Conservation (phyloP, 2,329 filamentous ascomycete genomes). For the Botrytis squamosa region DNA sequence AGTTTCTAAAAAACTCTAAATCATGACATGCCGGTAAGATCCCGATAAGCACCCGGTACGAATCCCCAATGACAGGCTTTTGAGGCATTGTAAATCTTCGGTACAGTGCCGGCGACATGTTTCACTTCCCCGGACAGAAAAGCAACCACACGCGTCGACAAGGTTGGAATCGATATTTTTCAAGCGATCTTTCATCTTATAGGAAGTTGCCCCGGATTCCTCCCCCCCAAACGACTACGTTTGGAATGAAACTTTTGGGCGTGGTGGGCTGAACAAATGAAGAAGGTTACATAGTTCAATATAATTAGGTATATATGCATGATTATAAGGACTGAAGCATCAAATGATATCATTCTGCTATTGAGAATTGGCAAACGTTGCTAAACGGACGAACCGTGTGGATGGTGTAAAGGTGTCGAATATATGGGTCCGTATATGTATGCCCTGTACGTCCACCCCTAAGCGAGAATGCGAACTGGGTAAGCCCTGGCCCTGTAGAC, state of each 20-base stretch:
- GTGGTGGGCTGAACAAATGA: not conserved
- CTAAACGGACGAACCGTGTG: not conserved
- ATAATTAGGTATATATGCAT: not conserved
- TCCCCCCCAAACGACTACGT: not conserved
- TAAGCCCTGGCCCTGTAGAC: not conserved
- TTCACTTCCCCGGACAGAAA: constrained; percentile 12
- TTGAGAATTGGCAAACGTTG: not conserved
- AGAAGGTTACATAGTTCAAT: not conserved
- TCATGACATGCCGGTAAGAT: not conserved
- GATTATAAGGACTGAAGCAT: not conserved
- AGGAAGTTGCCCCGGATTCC: not conserved
- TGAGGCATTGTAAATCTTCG: not conserved
- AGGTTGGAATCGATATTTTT: constrained; percentile 7
- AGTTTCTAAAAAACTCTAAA: not conserved
- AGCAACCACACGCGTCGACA: not conserved
- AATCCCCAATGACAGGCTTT: not conserved
- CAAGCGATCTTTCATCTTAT: not conserved
- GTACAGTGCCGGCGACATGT: constrained; percentile 3
- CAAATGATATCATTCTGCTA: not conserved
- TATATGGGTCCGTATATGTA: not conserved
- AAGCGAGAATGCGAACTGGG: not conserved
- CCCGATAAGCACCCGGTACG: not conserved
- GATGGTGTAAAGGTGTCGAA: not conserved
- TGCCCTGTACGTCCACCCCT: not conserved
- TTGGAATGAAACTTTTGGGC: not conserved